Base-by-base conservation (phyloP, 2,329 filamentous ascomycete species). In the Acephala macrosclerotiorum region DNA sequence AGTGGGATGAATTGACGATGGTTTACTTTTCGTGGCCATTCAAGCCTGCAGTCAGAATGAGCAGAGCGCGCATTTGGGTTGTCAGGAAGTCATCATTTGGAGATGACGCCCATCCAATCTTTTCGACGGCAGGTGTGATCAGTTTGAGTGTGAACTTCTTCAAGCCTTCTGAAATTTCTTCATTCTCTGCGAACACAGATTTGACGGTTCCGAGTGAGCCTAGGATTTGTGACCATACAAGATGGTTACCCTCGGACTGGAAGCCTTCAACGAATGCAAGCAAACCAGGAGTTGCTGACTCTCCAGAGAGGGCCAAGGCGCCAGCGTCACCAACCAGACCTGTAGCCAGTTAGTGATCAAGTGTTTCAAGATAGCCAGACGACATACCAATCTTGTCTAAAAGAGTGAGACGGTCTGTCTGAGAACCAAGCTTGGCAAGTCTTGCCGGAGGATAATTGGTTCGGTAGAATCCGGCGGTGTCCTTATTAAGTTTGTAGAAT, bases 401-500 rank as follows among this genome's bases (percentile, higher is more conserved):
- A 6, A 91, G 89, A 69, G 85, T 92, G 26, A 99, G 85, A 71
- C 89, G 89, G 71, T 92, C 85, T 18, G 94, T 89, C 72, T 92
- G 89, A 61, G 88, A 86, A 65, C 92, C 91, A 26, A 99, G 88
- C 80, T 93, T 93, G 45, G 87, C 87, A 47, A 99, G 85, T 57
- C 95, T 89, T 69, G 88, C 84, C n/a, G 93, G 89, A 5, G 96
- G 93, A 76, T 98, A 97, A 80, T 97, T 97, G 58, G 95, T 96
- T 67, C 94, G 88, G 81, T 96, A 98, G 80, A 92, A 97, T 38
- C 67, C 67, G 56, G 67, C 95, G 65, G 95, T 91, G 63, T 95
- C 89, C 67, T 90, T 89, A 82, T 99, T 99, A 74, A 99, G 84
- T 82, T 97, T 96, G 82, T 98, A 99, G 78, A 97, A 97, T 45